Percentiles rank a stretch among this genome's conserved stretches.
These are phyloP conservation scores for Solanum sejunctum DNA, from an alignment of 257 asterid species.

Conservation along the genomic window DNA sequence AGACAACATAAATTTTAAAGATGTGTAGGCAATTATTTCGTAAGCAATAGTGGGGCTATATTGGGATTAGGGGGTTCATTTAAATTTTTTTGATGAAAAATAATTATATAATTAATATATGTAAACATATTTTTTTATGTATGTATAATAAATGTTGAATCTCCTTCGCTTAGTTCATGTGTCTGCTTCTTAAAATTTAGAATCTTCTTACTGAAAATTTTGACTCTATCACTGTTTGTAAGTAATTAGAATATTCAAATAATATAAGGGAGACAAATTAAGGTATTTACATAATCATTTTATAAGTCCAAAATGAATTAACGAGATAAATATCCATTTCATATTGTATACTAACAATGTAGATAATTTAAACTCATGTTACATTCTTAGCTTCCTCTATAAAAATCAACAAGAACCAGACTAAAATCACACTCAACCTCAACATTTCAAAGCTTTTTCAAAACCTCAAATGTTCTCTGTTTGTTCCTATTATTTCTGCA, in stretches of 20 bases:
- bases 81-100: too few relatives aligned
- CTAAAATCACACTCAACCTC: not conserved
- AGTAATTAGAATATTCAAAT: not conserved
- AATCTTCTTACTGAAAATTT: too few relatives aligned
- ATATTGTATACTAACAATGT: not conserved
- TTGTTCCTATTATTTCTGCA: not conserved
- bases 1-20: not conserved
- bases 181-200: too few relatives aligned
- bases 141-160: too few relatives aligned
- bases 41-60: not conserved
- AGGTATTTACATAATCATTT: not conserved
- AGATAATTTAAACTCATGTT: not conserved
- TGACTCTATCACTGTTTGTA: too few relatives aligned
- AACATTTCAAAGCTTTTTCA: not conserved
- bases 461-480: not conserved
- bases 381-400: not conserved
- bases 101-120: too few relatives aligned
- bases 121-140: too few relatives aligned
- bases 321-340: too few relatives aligned
- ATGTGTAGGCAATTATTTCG: not conserved
- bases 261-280: rapidly evolving
- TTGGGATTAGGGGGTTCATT: too few relatives aligned
- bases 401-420: not conserved
- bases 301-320: not conserved
- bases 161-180: too few relatives aligned